Base-by-base conservation (phyloP, 129 eudicot genomes). In the Smallanthus sonchifolius region DNA sequence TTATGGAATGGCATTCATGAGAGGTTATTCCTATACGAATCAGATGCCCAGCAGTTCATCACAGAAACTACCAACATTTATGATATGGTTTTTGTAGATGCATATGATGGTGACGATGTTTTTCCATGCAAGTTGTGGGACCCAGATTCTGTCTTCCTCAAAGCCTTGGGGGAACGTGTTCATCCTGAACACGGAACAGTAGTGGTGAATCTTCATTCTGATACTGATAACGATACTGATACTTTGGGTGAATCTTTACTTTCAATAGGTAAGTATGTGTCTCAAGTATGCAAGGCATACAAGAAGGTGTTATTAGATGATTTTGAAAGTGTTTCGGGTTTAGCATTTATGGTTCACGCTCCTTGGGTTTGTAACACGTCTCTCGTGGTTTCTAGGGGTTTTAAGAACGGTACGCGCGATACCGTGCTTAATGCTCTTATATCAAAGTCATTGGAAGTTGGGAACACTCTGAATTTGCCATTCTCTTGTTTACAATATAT, bases 101-200 rank as follows among this genome's bases (percentile, higher is more conserved):
- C 98, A 17, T 93, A 93, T 28, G 98, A 93, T 63, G 98, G 96
- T 1, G 88, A 86, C 9, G 98, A 93, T 65, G 83, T 89, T 36
- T 93, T 89, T 14, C 96, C 96, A 1, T 82, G 75, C 82, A 89
- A 90, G 57, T 72, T 93, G 62, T 87, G 98, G 96, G 95, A 93
- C 47, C 95, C 96, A 10, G 70, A 84, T 61, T 90, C 90, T 32
- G 78, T 87, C 2, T 93, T 93, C 73, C 90, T 93, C 70, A 69
- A 82, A 68, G 81, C 87, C 67, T 83, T 87, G 4, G 75, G 76
- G 34, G 84, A 79, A 57, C 85, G 84, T 15, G 82, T 93, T 48
- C 92, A 93, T 66, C 98, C 98, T 28, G 76, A 87, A 44, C 98
- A 90, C 20, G 98, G 98, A 69, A 90, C 98, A 13, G 92, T 84